These are phyloP conservation scores for Gliomastix tumulicola DNA, from an alignment of 2,329 filamentous ascomycete genomes.

Conservation along the genomic window DNA sequence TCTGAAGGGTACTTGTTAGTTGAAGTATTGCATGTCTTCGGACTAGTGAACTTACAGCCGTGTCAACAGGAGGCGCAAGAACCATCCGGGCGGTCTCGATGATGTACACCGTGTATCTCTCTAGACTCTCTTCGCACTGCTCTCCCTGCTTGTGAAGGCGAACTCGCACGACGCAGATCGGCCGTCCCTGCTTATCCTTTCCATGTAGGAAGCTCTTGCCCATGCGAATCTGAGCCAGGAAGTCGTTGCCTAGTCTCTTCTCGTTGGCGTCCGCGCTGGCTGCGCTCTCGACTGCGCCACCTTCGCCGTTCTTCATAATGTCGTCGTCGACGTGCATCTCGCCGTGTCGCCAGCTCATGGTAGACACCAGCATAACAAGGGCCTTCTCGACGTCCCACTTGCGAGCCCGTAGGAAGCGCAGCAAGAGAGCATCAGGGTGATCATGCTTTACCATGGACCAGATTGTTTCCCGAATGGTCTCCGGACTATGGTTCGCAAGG, in stretches of 20 bases:
- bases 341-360: slow-evolving; percentile 80
- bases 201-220: slow-evolving; percentile 94
- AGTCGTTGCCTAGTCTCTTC: slow-evolving; percentile 67
- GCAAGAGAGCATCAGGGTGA: slow-evolving; percentile 76
- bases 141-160: slow-evolving; percentile 76
- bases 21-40: neutral
- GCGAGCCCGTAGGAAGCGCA: slow-evolving; percentile 80
- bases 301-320: slow-evolving; percentile 73
- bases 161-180: slow-evolving; percentile 80
- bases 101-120: slow-evolving; percentile 85
- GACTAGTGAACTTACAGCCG: slow-evolving; percentile 60
- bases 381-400: slow-evolving; percentile 96
- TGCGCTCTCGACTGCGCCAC: slow-evolving; percentile 52
- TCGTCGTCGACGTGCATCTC: slow-evolving; percentile 88
- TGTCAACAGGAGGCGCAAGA: slow-evolving; percentile 74
- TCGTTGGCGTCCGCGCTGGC: slow-evolving; percentile 46
- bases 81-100: slow-evolving; percentile 93
- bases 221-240: slow-evolving; percentile 75
- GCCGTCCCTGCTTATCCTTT: slow-evolving; percentile 73
- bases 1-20: slow-evolving; percentile 42
- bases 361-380: slow-evolving; percentile 87
- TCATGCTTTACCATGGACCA: slow-evolving; percentile 97
- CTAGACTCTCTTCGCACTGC: slow-evolving; percentile 73
- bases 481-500: slow-evolving; percentile 67
- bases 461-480: slow-evolving; percentile 71